phyloP scores from a whole-genome alignment of 805 yeast species.

The Ogataea allantospora region DNA sequence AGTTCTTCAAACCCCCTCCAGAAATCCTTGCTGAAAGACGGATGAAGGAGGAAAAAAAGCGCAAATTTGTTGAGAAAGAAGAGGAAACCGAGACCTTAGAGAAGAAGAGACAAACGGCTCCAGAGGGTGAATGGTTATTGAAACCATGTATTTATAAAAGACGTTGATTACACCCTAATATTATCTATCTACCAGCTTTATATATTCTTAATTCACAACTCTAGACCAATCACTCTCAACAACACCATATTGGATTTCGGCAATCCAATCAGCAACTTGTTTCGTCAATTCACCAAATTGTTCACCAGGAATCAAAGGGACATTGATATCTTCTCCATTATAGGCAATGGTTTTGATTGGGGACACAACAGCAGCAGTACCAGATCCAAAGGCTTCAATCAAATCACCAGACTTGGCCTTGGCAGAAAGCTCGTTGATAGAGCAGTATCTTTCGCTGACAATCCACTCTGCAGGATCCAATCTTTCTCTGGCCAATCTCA shows the following conservation, averaged over 20 bases:
- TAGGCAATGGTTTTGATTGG: slow-evolving; percentile 89
- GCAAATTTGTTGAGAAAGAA: slow-evolving; percentile 70
- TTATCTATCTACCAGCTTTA: no score
- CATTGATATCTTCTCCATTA: slow-evolving; percentile 66
- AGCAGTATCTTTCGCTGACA: slow-evolving; percentile 76
- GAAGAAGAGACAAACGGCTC: slow-evolving; percentile 47
- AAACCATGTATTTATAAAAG: slow-evolving; percentile 97
- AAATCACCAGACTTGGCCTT: slow-evolving; percentile 77
- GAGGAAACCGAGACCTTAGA: slow-evolving; percentile 57
- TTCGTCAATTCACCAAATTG: slow-evolving; percentile 78
- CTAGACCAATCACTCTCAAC: slow-evolving; percentile 60
- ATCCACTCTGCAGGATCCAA: slow-evolving; percentile 78
- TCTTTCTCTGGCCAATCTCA: slow-evolving; percentile 72
- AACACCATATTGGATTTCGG: slow-evolving; percentile 86
- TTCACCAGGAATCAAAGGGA: slow-evolving; percentile 79
- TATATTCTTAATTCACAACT: slow-evolving; percentile 29
- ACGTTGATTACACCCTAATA: slow-evolving; percentile 54
- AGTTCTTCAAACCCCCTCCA: slow-evolving; percentile 82
- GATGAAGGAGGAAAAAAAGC: slow-evolving; percentile 59
- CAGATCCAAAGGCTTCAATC: slow-evolving; percentile 94
- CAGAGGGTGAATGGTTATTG: slow-evolving; percentile 86
- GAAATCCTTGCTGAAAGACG: slow-evolving; percentile 62
- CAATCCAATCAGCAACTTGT: slow-evolving; percentile 80
- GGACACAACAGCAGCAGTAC: slow-evolving; percentile 96
- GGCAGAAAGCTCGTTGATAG: slow-evolving; percentile 78